phyloP scores from a whole-genome alignment of 148 eudicot genomes.

The Pharnaceum exiguum region DNA sequence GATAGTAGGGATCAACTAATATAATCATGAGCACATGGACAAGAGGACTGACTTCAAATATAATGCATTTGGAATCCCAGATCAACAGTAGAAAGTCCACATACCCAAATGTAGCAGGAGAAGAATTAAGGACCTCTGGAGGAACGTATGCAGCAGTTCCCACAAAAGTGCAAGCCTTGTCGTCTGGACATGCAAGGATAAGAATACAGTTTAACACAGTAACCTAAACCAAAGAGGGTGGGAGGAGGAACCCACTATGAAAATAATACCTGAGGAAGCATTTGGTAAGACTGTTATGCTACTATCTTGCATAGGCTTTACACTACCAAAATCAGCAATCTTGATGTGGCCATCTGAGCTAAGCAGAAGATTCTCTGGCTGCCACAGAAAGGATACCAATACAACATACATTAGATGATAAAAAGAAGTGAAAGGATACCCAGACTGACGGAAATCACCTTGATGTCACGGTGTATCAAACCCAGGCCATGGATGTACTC shows the following conservation, averaged over 20 bases:
- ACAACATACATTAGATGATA: constrained; percentile 4
- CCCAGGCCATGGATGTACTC: constrained; percentile 96
- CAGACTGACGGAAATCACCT: constrained; percentile 47
- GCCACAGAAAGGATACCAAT: constrained; percentile 32
- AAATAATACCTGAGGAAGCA: constrained; percentile 76
- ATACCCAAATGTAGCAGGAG: constrained; percentile 98
- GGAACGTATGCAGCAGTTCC: constrained; percentile 99
- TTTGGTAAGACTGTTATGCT: constrained; percentile 91
- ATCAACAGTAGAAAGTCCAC: constrained; percentile 12
- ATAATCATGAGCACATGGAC: neutral
- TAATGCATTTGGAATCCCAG: neutral
- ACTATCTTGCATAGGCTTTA: constrained; percentile 97
- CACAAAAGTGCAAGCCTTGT: constrained; percentile 97
- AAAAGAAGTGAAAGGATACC: neutral
- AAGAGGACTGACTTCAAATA: too few species aligned
- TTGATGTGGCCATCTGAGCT: constrained; percentile 93
- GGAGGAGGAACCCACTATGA: neutral
- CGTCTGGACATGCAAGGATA: constrained; percentile 45
- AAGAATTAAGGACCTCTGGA: constrained; percentile 94
- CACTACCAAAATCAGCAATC: constrained; percentile 97
- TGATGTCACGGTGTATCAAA: constrained; percentile 92
- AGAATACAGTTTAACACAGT: constrained; percentile 1
- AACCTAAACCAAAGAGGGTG: neutral
- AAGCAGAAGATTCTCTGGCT: constrained; percentile 98
- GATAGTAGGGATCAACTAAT: neutral